Conservation (phyloP, 2,329 filamentous ascomycete species). For the Colletotrichum paranaense region DNA sequence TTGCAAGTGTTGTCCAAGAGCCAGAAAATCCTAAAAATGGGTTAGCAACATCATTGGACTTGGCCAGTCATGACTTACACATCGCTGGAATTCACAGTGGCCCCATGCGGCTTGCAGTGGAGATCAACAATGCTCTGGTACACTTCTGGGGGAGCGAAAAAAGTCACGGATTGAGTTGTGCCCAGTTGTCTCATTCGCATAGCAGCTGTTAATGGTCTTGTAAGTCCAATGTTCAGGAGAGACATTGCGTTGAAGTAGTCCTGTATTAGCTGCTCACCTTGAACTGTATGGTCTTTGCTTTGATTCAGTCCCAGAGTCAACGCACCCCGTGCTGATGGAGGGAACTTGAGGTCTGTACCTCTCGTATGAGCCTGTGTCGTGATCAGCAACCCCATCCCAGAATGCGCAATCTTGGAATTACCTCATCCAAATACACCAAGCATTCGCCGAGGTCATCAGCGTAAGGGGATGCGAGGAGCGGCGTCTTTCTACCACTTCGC, state of each 20-base stretch:
- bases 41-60: not conserved
- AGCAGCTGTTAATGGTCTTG: conserved; percentile 56
- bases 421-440: conserved; percentile 69
- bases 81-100: conserved; percentile 56
- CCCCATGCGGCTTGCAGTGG: conserved; percentile 41
- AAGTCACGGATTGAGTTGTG: conserved; percentile 64
- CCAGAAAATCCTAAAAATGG: conserved; percentile 55
- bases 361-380: conserved; percentile 62
- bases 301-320: conserved; percentile 67
- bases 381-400: not conserved
- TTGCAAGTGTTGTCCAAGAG: conserved; percentile 72
- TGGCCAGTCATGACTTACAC: conserved; percentile 46
- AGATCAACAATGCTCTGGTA: conserved; percentile 69
- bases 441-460: conserved; percentile 62
- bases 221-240: not conserved
- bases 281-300: conserved; percentile 71
- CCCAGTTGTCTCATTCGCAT: conserved; percentile 73
- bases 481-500: conserved; percentile 47
- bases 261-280: conserved; percentile 54
- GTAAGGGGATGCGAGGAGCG: conserved; percentile 65
- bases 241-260: not conserved
- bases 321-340: conserved; percentile 57
- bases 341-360: conserved; percentile 70
- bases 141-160: conserved; percentile 70
- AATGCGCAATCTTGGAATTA: conserved; percentile 9